Base-by-base conservation (phyloP, 768 basidiomycete genomes). In the Termitomyces sp. region DNA sequence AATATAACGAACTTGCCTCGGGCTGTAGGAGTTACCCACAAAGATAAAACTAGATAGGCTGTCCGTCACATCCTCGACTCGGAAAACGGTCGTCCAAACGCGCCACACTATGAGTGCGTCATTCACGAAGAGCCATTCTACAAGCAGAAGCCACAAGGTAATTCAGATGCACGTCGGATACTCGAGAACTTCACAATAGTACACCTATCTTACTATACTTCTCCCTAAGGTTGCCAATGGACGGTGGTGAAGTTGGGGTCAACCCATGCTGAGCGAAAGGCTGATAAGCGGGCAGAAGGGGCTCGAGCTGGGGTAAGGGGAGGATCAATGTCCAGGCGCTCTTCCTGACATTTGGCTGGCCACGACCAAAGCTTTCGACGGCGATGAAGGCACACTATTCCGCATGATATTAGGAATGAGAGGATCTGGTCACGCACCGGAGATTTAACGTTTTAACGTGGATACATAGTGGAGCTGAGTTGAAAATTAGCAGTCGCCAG, bases 381-480 rank as follows among this genome's bases (percentile, higher is more conserved):
- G 72, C 72, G 14, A 71, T 68, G 67, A 79, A 83, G 0, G 79
- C 77, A 33, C 75, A 76, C 10, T 58, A 64, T 59, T 73, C 73
- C 1, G 68, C 74, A 33, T 79, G 76, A 60, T 80, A 79, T 8
- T 16, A 86, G 67, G 63, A 83, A 82, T 47, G 75, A 72, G 18
- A 85, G 62, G 4, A 88, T 71, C 44, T 81, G 80, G 36, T 79
- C 72, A 40, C 79, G 72, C 43, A 84, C 69, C 26, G 73, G 55
- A 0, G 81, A 69, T 3, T n/a, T n/a, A n/a, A n/a, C n/a, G 89
- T 79, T 3, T 79, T 16, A 97, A 79, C 0, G 88, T 78, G 0
- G 95, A 86, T 20, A 90, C 73, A 71, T 95, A 93, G 71, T 97
- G 91, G 34, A 93, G 74, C 95, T 96, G 44, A 12, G 6, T 39